Conservation (phyloP, 2,329 filamentous ascomycete genomes). For the Colletotrichum sp. region DNA sequence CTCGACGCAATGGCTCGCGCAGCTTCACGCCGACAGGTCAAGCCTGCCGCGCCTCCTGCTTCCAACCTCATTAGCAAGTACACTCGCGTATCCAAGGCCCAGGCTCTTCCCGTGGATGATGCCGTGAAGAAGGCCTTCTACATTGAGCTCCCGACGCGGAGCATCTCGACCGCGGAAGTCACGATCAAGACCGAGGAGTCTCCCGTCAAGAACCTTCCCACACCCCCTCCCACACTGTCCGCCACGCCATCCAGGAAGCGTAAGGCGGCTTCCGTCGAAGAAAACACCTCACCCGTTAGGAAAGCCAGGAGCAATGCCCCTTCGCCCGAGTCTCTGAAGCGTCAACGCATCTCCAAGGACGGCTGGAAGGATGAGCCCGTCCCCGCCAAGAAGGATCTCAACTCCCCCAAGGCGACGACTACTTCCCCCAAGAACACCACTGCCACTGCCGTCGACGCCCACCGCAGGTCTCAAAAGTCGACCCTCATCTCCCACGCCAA, state of each 20-base stretch:
- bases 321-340: slow-evolving; percentile 6
- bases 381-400: slow-evolving; percentile 17
- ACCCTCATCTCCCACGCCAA: slow-evolving; percentile 31
- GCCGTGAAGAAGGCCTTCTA: slow-evolving; percentile 18
- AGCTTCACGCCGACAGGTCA: slow-evolving; percentile 19
- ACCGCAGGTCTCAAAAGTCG: slow-evolving; percentile 31
- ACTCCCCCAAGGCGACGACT: not conserved
- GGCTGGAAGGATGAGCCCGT: slow-evolving; percentile 15
- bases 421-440: not conserved
- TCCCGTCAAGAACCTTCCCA: not conserved
- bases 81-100: slow-evolving; percentile 18
- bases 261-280: slow-evolving; percentile 10
- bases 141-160: slow-evolving; percentile 10
- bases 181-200: slow-evolving; percentile 5
- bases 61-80: slow-evolving; percentile 22
- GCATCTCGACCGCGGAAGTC: slow-evolving; percentile 2
- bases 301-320: not conserved
- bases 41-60: slow-evolving; percentile 8
- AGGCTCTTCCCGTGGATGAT: not conserved
- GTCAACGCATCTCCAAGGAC: slow-evolving; percentile 9
- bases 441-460: not conserved
- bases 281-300: not conserved
- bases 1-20: slow-evolving; percentile 21
- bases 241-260: slow-evolving; percentile 16
- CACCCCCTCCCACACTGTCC: not conserved